A percentile compares a stretch with the other conserved stretches of the same genome.
These are phyloP conservation scores for Leccinum aurantiacum DNA, from an alignment of 768 basidiomycete genomes.

Conservation along the genomic window DNA sequence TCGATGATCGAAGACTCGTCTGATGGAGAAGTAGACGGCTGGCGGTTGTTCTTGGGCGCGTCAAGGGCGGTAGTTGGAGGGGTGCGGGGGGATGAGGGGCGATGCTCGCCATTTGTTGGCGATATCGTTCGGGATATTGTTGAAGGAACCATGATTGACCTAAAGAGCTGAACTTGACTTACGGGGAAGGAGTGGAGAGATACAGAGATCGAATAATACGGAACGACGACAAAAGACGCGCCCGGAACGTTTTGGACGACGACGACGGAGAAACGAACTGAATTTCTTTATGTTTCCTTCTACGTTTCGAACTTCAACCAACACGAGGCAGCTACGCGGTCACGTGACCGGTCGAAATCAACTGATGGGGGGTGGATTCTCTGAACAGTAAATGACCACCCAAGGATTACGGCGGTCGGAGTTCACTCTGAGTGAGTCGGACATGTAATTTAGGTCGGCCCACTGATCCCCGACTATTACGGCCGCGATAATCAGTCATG, in stretches of 20 bases:
- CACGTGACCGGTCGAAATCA: conserved; percentile 32
- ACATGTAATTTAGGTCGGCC: no score
- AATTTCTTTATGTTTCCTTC: conserved; percentile 28
- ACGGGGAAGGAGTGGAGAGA: conserved; percentile 1
- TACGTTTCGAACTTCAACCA: conserved; percentile 25
- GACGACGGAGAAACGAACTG: conserved; percentile 16
- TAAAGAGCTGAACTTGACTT: conserved; percentile 11
- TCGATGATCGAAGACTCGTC: conserved; percentile 48
- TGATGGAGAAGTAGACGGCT: conserved; percentile 37
- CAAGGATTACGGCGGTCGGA: no score
- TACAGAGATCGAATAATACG: not conserved
- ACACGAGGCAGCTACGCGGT: conserved; percentile 38
- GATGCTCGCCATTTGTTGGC: conserved; percentile 31
- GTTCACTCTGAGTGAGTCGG: no score
- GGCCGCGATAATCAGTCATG: no score
- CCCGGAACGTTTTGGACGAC: conserved; percentile 17
- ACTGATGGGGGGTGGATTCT: no score
- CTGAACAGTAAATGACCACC: no score
- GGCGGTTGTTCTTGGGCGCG: conserved; percentile 34
- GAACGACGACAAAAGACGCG: conserved; percentile 16
- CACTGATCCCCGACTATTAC: no score
- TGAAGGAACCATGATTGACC: conserved; percentile 23
- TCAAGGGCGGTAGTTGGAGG: conserved; percentile 30
- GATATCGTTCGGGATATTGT: conserved; percentile 27
- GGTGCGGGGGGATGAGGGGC: conserved; percentile 32